Conservation (phyloP, 2,329 filamentous ascomycete genomes). For the Alternaria consortialis region DNA sequence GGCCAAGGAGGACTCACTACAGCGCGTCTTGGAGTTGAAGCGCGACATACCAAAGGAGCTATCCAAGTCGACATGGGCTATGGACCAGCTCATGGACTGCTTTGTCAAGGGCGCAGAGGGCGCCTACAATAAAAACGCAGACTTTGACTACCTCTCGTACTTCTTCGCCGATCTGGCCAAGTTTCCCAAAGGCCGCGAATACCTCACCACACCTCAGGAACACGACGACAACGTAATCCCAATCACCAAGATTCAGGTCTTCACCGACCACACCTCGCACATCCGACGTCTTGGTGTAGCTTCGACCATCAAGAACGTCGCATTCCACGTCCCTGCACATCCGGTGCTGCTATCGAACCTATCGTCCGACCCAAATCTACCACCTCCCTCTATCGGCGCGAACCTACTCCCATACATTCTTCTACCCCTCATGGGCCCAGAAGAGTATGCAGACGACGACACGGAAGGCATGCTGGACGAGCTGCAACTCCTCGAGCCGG, state of each 20-base stretch:
- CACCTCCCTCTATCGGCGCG: conserved; percentile 68
- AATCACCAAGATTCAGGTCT: conserved; percentile 89
- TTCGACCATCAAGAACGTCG: conserved; percentile 91
- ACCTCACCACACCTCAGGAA: conserved; percentile 76
- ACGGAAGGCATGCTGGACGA: conserved; percentile 87
- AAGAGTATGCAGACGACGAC: conserved; percentile 90
- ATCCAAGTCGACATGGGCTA: conserved; percentile 73
- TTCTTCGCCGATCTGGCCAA: conserved; percentile 91
- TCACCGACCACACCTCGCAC: conserved; percentile 87
- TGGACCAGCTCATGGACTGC: conserved; percentile 93
- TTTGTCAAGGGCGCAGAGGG: conserved; percentile 92
- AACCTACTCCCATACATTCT: conserved; percentile 89
- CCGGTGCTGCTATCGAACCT: conserved; percentile 67
- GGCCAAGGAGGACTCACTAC: conserved; percentile 78
- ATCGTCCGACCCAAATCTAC: conserved; percentile 40
- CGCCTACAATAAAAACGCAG: conserved; percentile 81
- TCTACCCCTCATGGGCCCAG: conserved; percentile 84
- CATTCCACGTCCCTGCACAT: conserved; percentile 82
- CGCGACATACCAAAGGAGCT: conserved; percentile 75
- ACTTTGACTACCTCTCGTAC: conserved; percentile 94
- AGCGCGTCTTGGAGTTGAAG: conserved; percentile 72
- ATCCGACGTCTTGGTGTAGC: conserved; percentile 94
- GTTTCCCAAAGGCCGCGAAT: conserved; percentile 75
- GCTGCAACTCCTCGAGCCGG: conserved; percentile 85
- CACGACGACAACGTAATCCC: conserved; percentile 85